Conservation (phyloP, 2,329 filamentous ascomycete species). For the Botryotinia calthae region DNA sequence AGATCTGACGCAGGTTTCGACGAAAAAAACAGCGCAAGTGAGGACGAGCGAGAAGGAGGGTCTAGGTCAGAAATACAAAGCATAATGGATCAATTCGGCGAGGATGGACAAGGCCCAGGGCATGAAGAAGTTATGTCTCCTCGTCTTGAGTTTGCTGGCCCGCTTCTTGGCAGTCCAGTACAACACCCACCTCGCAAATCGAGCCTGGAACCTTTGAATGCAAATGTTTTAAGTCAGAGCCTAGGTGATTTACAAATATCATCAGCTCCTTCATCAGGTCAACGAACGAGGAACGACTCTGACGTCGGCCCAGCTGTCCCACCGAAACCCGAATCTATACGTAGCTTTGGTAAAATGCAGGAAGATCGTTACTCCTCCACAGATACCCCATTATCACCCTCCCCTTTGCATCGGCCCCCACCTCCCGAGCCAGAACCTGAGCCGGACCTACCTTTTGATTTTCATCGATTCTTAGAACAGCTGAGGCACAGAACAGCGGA, state of each 20-base stretch:
- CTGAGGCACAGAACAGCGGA: conserved; percentile 96
- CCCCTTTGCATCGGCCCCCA: conserved; percentile 58
- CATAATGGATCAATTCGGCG: conserved; percentile 95
- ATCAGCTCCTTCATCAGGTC: conserved; percentile 22
- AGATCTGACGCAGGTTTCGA: conserved; percentile 56
- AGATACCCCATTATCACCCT: conserved; percentile 44
- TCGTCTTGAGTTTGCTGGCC: conserved; percentile 76
- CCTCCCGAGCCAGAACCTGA: conserved; percentile 76
- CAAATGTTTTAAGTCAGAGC: conserved; percentile 29
- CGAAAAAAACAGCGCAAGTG: conserved; percentile 55
- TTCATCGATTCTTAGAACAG: conserved; percentile 95
- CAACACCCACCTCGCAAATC: conserved; percentile 81
- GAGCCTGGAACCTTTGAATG: conserved; percentile 70
- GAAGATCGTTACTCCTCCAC: conserved; percentile 48
- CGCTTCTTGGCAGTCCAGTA: conserved; percentile 63
- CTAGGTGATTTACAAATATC: conserved; percentile 36
- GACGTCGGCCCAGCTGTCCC: conserved; percentile 42
- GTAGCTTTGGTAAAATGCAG: conserved; percentile 31
- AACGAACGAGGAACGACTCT: conserved; percentile 29
- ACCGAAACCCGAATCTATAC: conserved; percentile 41
- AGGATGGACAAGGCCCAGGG: conserved; percentile 66
- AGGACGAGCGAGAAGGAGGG: conserved; percentile 64
- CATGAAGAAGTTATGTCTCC: conserved; percentile 91
- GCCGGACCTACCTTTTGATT: conserved; percentile 87
- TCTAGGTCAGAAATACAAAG: conserved; percentile 87